phyloP scores from a whole-genome alignment of 2,329 filamentous ascomycete species.

The Nemania serpens region DNA sequence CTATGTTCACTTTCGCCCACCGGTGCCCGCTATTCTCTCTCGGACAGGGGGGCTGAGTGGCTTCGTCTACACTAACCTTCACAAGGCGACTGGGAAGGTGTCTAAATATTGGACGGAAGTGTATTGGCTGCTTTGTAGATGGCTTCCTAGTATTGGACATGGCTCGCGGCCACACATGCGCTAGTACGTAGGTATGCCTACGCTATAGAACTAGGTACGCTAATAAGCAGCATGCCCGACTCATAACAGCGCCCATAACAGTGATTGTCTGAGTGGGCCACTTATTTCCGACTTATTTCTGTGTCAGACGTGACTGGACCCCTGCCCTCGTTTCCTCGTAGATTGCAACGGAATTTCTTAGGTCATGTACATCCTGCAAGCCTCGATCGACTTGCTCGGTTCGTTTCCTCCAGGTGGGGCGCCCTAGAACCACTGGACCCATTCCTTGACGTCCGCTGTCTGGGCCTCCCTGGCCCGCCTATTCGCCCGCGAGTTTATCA shows the following conservation, averaged over 20 bases:
- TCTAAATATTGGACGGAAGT: constrained; percentile 33
- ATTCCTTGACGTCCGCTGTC: constrained; percentile 32
- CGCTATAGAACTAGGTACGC: constrained; percentile 30
- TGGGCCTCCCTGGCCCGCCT: constrained; percentile 12
- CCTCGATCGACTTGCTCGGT: constrained; percentile 28
- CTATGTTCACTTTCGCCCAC: constrained; percentile 18
- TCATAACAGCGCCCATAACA: constrained; percentile 29
- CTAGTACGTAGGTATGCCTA: background rate
- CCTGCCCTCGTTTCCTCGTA: constrained; percentile 56
- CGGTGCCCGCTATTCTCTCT: constrained; percentile 14
- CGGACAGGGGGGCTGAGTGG: constrained; percentile 27
- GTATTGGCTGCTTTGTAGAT: too few species aligned
- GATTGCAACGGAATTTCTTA: constrained; percentile 48
- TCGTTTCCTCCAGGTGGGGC: constrained; percentile 27
- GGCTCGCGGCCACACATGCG: constrained; percentile 20
- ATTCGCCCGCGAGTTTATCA: constrained; percentile 9
- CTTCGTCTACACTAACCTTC: constrained; percentile 17
- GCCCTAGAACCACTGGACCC: constrained; percentile 41
- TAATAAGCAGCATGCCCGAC: constrained; percentile 27
- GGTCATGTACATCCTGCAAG: constrained; percentile 33
- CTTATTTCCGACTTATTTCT: constrained; percentile 53
- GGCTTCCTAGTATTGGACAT: constrained; percentile 23
- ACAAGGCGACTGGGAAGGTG: constrained; percentile 33
- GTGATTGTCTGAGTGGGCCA: constrained; percentile 39
- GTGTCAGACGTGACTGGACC: constrained; percentile 51